Evolutionary conservation across 495 filamentous ascomycete species (phyloP).

Genomic region (Talaromyces stipitatus): DNA sequence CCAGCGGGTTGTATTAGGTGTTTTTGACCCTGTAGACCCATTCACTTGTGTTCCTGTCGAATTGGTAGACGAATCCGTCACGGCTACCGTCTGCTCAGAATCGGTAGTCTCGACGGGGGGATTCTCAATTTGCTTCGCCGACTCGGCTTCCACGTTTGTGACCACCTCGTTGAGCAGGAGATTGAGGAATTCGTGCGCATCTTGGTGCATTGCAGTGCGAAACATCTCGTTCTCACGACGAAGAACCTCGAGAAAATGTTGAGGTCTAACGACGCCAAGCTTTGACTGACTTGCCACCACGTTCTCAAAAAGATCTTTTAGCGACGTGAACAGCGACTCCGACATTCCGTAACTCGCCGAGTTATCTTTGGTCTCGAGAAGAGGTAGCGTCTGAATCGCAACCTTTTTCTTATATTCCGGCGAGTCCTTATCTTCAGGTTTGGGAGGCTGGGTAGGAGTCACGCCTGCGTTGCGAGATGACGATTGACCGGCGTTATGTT

Average conservation of each 20-base stretch:
- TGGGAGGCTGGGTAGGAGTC: constrained; percentile 51
- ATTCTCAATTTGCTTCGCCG: constrained; percentile 46
- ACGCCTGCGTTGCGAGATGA: constrained; percentile 41
- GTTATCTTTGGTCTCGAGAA: constrained; percentile 76
- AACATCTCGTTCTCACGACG: constrained; percentile 97
- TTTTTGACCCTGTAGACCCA: constrained; percentile 37
- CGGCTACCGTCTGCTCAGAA: constrained; percentile 19
- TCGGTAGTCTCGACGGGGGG: constrained; percentile 27
- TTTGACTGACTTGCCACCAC: constrained; percentile 74
- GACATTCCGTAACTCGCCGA: constrained; percentile 80
- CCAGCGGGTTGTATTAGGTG: constrained; percentile 64
- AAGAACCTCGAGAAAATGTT: constrained; percentile 88
- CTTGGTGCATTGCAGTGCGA: constrained; percentile 91
- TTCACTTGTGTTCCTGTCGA: constrained; percentile 35
- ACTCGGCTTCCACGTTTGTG: constrained; percentile 80
- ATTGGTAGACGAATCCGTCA: constrained; percentile 19
- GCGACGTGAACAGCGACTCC: constrained; percentile 84
- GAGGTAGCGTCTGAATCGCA: constrained; percentile 77
- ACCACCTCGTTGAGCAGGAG: constrained; percentile 94
- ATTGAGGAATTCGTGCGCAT: constrained; percentile 96
- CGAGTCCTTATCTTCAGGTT: constrained; percentile 71
- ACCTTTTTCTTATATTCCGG: constrained; percentile 97
- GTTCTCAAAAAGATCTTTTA: constrained; percentile 95
- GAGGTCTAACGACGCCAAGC: constrained; percentile 86
- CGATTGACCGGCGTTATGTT: constrained; percentile 22